Evolutionary conservation across 192 early-diverging fungal species (phyloP).

Genomic region (Diversispora epigaea): DNA sequence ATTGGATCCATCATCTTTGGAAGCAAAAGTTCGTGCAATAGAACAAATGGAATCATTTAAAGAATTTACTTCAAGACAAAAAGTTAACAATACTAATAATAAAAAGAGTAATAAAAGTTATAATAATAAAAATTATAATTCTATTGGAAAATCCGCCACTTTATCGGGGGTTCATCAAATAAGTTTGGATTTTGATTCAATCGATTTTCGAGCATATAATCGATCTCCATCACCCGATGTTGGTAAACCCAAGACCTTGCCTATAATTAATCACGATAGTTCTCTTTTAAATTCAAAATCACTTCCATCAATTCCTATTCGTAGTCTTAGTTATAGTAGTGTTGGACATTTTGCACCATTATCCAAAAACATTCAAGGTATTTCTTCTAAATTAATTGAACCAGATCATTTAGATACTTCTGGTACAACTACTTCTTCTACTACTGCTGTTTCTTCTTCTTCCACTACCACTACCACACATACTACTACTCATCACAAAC

Average conservation of each 20-base stretch:
- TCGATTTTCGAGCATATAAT: not conserved
- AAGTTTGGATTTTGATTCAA: not conserved
- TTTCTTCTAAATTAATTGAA: not conserved
- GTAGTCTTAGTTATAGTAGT: slow-evolving; percentile 18
- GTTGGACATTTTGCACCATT: not conserved
- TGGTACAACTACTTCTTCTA: not conserved
- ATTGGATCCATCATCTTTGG: not conserved
- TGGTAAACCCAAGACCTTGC: slow-evolving; percentile 25
- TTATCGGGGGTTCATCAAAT: not conserved
- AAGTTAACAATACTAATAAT: not conserved
- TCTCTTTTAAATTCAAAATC: slow-evolving; percentile 16
- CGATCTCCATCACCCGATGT: slow-evolving; percentile 17
- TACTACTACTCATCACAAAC: too few relatives aligned
- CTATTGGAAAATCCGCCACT: not conserved
- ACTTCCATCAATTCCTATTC: slow-evolving; percentile 1
- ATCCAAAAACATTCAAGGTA: slow-evolving; percentile 28
- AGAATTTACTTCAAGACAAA: not conserved
- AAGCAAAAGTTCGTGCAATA: slow-evolving; percentile 2
- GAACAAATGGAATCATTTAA: not conserved
- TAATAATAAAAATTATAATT: not conserved
- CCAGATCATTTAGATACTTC: not conserved
- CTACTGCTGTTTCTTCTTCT: not conserved
- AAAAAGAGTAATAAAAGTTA: not conserved
- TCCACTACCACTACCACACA: slow-evolving; percentile 22
- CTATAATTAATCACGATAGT: slow-evolving; percentile 6